A percentile compares a stretch with the other conserved stretches of the same genome.
These are phyloP conservation scores for Reticulascus tulasneorum DNA, from an alignment of 2,329 filamentous ascomycete genomes.

Conservation along the genomic window DNA sequence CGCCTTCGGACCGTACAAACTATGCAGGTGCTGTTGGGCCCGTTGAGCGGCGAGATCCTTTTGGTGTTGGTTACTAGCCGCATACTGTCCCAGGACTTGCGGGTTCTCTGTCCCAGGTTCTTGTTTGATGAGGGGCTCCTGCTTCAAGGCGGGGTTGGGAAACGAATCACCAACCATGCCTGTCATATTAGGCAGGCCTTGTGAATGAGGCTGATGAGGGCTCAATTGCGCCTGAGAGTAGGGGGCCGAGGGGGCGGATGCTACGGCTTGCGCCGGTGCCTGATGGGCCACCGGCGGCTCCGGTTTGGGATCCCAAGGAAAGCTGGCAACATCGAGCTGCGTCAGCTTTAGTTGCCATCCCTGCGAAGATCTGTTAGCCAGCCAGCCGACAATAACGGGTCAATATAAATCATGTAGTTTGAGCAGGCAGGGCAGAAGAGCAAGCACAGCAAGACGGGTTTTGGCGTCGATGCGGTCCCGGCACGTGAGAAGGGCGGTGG, in stretches of 20 bases:
- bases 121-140: conserved; percentile 44
- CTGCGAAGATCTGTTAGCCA: no score
- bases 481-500: no score
- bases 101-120: conserved; percentile 36
- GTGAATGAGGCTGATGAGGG: conserved; percentile 23
- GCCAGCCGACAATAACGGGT: not conserved
- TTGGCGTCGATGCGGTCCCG: no score
- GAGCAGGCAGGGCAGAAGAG: no score
- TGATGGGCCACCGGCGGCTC: conserved; percentile 49
- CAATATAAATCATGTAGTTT: no score
- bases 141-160: conserved; percentile 32
- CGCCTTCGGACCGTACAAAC: conserved; percentile 60
- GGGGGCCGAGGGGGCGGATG: conserved; percentile 16
- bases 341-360: conserved; percentile 93
- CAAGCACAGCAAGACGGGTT: no score
- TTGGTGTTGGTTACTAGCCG: no score
- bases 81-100: conserved; percentile 20
- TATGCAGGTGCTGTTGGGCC: conserved; percentile 53
- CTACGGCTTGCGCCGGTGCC: conserved; percentile 21
- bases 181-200: conserved; percentile 22
- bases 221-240: conserved; percentile 32
- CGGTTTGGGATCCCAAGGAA: conserved; percentile 92
- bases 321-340: conserved; percentile 75
- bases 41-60: conserved; percentile 51
- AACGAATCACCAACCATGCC: conserved; percentile 35